Base-by-base conservation (phyloP, 176 grass and related monocot genomes). In the Phoenix roebelenii region DNA sequence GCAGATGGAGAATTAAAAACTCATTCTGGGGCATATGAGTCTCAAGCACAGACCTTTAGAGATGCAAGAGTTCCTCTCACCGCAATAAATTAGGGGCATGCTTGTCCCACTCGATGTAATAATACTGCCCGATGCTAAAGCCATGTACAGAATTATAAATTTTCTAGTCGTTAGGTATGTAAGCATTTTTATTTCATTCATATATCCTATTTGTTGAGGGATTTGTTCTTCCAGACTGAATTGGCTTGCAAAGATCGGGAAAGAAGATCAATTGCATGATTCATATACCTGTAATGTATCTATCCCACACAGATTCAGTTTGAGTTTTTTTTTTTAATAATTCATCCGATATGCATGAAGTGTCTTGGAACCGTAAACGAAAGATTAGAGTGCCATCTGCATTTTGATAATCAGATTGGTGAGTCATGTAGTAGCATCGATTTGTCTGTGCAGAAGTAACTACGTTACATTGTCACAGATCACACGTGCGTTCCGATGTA, bases 1-100 rank as follows among this genome's bases (percentile, higher is more conserved):
- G 66, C 50, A 51, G 92, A 92, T 68, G 85, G 84, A 49, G 93
- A 88, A 61, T 56, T 23, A 15, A 88, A 66, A 44, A 76, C 71
- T 83, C 65, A 82, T 57, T 57, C 62, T 18, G 81, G 79, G 18
- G 22, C 18, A 2, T 72, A 78, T 22, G 85, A 95, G 23, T 22
- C 69, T 0, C 74, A 74, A 59, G 62, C 76, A 3, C 81, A 83
- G 28, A 18, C 76, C 16, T 44, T 60, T 16, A 64, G 51, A 25
- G 87, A 77, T 22, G 61, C 74, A 10, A 80, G 87, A 61, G 62
- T 70, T 26, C 81, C 84, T 55, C 85, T 86, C 18, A 76, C 83
- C 48, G 74, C 76, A 54, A 83, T 59, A 15, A 44, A 44, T 44
- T 44, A 14, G 9, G 35, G 35, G 35, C 35, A 12, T 44, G 1